Evolutionary conservation across 1,139 yeast genomes (phyloP), one percentile per base, ranked within the genome.

Genomic region (Lodderomyces theae): DNA sequence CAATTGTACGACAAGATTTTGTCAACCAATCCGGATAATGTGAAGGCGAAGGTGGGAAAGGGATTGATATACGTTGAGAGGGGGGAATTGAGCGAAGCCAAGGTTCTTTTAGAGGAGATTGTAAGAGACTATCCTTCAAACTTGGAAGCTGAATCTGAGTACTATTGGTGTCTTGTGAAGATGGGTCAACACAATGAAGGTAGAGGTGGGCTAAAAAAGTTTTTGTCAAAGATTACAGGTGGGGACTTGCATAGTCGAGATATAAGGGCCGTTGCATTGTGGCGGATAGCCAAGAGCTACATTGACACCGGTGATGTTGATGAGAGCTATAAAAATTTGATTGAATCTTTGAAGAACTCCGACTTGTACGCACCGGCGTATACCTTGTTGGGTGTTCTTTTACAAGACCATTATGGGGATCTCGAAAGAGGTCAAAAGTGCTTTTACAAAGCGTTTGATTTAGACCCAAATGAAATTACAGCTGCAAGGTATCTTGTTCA

Each of bases 361-460:
- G 79, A 80, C 35, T 77, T 74, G 25, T 77, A 70, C 58, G 89
- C 96, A 0, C 82, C 92, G 2, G 77, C 95, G 0, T 90, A 81
- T 56, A 82, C 97, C 0, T 73, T 87, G 1, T 64, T 92, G 17
- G 99, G 99, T 23, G 58, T 74, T 30, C 69, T 88, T 24, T 89
- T 88, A 53, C 61, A 74, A 5, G 72, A 74, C 1, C 66, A 73
- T 40, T 79, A 74, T 46, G 64, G 69, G 4, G 97, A 90, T 54
- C 59, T 61, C 15, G 66, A 65, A 0, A 73, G 95, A 42, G 95
- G 97, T 0, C 82, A 83, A 43, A 89, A 87, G 56, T 90, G 97
- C 61, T 92, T 83, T 57, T 82, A 84, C 57, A 86, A 82, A 53
- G 96, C 97, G 0, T 87, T 92, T 57, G 97, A 92, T 54, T 64